Conservation (phyloP, 2,329 filamentous ascomycete species). For the Ophiostoma tasmaniense region DNA sequence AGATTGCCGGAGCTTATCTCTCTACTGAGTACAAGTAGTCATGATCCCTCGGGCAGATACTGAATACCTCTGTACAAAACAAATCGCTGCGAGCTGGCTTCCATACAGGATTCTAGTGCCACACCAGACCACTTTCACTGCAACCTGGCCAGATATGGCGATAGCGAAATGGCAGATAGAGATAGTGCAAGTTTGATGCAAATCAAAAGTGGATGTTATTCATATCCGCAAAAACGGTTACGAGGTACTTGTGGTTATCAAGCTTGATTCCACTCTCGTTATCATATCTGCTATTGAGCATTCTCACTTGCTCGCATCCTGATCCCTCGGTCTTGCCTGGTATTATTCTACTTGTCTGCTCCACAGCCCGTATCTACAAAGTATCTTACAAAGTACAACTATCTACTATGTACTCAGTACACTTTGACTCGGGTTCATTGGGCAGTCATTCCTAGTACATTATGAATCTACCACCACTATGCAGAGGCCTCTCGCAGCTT, state of each 20-base stretch:
- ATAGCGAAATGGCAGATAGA: not conserved
- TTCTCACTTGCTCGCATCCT: not conserved
- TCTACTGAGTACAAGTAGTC: not conserved
- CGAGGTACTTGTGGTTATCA: not conserved
- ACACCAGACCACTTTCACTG: not conserved
- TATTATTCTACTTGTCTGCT: not conserved
- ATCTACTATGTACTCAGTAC: not conserved
- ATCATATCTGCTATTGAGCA: not conserved
- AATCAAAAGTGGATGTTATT: conserved; percentile 1
- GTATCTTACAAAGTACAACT: no score
- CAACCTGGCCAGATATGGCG: conserved; percentile 1
- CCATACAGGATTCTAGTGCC: conserved; percentile 10
- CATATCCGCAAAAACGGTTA: not conserved
- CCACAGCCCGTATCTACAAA: not conserved
- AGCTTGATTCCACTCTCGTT: not conserved
- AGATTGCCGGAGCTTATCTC: not conserved
- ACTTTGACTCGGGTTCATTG: not conserved
- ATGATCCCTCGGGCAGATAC: no score
- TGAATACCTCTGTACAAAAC: no score
- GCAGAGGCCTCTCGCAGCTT: no score
- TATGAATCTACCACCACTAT: no score
- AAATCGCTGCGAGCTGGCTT: not conserved
- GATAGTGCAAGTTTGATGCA: not conserved
- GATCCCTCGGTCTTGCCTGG: not conserved
- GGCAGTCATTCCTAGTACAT: not conserved